Base-by-base conservation (phyloP, 768 basidiomycete species). In the Clitopilus hobsonii region DNA sequence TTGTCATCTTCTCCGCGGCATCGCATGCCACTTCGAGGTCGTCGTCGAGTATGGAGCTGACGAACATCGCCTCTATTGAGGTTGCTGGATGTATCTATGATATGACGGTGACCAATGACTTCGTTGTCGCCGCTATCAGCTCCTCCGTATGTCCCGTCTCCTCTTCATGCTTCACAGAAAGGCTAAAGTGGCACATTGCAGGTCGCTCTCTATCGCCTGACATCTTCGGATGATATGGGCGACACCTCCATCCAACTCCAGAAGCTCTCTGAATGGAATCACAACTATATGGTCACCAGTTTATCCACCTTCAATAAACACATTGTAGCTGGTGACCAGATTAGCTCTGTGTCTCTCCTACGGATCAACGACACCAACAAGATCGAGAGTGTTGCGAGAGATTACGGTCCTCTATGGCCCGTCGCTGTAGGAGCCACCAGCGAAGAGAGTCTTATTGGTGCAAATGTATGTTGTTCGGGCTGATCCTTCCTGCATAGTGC, bases 361-460 rank as follows among this genome's bases (percentile, higher is more conserved):
- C 78, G 78, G 54, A 67, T 88, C 51, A 57, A 61, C 1, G 41
- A 45, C 4, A 72, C 71, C 11, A 71, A 61, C 2, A 75, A 73
- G 56, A 64, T 88, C 3, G 66, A 75, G 28, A 76, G 79, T 27
- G 68, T 88, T 13, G 89, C 88, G 7, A 82, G 82, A 59, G 90
- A 96, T 66, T 90, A 86, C 67, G 78, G 82, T 0, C 83, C 91
- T 5, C 68, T 91, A 49, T 91, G 87, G 79, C 89, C 93, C 2
- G 73, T 88, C 5, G 74, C 77, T 29, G 77, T 91, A 13, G 85
- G 87, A 53, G 74, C 82, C 11, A 67, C 83, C 22, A 77, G 79
- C 58, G 71, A 75, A 20, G 74, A 71, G 18, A 79, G 73, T 27
- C 71, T 91, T 41, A 80, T 97, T 52, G 89, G 83, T 18, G 85